Base-by-base conservation (phyloP, 768 basidiomycete species). In the Hericium alpestre region DNA sequence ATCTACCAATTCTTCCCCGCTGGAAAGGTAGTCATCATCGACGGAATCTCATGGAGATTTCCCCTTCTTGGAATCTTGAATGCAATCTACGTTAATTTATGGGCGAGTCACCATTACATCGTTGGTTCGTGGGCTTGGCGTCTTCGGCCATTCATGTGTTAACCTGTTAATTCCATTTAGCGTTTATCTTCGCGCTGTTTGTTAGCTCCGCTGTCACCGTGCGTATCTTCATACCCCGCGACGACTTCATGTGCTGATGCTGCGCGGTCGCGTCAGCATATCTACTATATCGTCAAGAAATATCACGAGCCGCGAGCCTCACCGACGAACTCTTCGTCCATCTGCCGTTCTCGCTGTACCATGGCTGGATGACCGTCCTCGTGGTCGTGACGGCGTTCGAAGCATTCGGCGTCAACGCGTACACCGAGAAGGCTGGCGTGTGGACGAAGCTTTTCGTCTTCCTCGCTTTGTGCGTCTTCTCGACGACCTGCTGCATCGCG, bases 371-470 rank as follows among this genome's bases (percentile, higher is more conserved):
- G 11, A 90, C 90, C 55, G 83, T 93, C 58, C 80, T 90, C 54
- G 82, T 93, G 57, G 69, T 93, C 64, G 71, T 93, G 61, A 85
- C 87, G 43, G 88, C 79, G 2, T 94, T 94, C 65, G 86, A 92
- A 62, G 92, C 92, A 0, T 94, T 94, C 64, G 94, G 95, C 61
- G 82, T 84, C 58, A 78, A 94, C 67, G 83, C 88, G 0, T 66
- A 76, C 58, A 70, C 67, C 58, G 74, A 87, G 56, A 71, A 67
- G 37, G 84, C 90, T 3, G 91, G 93, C 41, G 73, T 93, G 57
- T 93, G 90, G 86, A 94, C 92, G 67, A 93, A 94, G 67, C 84
- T 95, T 66, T 92, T 94, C 63, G 95, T 93, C 58, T 93, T 96
- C 83, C 83, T 97, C 27, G 89, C 80, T 46, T 74, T 95, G 83